Percentiles rank a stretch among this genome's conserved stretches.
phyloP scores from a whole-genome alignment of 495 filamentous ascomycete genomes.

The Aspergillus biplanus region DNA sequence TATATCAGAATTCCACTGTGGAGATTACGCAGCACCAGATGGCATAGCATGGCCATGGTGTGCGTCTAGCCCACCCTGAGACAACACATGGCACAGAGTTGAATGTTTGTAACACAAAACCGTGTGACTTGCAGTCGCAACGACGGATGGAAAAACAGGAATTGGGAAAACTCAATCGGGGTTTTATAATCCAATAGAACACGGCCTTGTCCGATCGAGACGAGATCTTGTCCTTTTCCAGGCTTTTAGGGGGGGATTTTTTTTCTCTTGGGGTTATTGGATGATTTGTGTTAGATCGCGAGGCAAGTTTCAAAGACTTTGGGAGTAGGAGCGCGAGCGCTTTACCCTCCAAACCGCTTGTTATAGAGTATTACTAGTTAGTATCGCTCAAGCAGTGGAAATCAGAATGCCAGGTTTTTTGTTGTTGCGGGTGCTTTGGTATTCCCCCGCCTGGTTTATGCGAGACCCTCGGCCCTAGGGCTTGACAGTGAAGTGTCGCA shows the following conservation, averaged over 20 bases:
- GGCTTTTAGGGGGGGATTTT: too few species aligned
- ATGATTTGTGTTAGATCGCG: too few species aligned
- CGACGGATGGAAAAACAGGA: not conserved
- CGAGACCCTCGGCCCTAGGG: not conserved
- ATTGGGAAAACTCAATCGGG: conserved; percentile 12
- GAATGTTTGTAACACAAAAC: conserved; percentile 1
- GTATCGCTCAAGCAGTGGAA: too few species aligned
- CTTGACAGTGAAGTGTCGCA: not conserved
- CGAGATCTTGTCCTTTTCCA: not conserved
- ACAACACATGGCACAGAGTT: conserved; percentile 7
- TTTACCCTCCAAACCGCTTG: too few species aligned
- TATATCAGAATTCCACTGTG: conserved; percentile 7
- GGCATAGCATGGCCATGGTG: conserved; percentile 1
- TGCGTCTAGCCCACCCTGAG: not conserved
- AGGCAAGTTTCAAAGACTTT: too few species aligned
- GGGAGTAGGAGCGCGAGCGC: too few species aligned
- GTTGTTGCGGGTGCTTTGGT: not conserved
- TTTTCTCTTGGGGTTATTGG: too few species aligned
- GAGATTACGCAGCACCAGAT: not conserved
- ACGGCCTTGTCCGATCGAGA: not conserved
- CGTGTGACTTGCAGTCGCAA: conserved; percentile 12
- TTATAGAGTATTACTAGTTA: too few species aligned
- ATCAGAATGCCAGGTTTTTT: too few species aligned
- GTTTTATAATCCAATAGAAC: not conserved
- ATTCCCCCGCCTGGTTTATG: not conserved